phyloP scores from a whole-genome alignment of 192 early-diverging fungal species.

The Pilaira anomala region DNA sequence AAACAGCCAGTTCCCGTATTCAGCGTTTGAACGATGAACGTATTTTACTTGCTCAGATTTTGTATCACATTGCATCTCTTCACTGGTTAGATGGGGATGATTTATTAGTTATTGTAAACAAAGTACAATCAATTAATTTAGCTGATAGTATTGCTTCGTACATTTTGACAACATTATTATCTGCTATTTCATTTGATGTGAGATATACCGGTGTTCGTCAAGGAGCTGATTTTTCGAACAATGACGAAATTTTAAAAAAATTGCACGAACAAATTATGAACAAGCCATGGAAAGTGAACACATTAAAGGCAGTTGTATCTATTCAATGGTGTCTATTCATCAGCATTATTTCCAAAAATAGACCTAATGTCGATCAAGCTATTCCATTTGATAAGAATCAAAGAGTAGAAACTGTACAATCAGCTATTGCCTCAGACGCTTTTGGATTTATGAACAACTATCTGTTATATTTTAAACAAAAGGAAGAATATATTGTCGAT shows the following conservation, averaged over 20 bases:
- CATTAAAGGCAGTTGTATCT: constrained; percentile 37
- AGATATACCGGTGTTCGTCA: not conserved
- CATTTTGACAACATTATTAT: constrained; percentile 37
- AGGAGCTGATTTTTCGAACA: constrained; percentile 18
- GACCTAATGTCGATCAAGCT: constrained; percentile 41
- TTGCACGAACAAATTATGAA: constrained; percentile 25
- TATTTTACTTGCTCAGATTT: constrained; percentile 33
- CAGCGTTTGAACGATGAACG: constrained; percentile 37
- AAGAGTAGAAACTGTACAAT: constrained; percentile 48
- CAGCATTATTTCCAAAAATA: constrained; percentile 44
- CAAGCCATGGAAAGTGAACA: constrained; percentile 39
- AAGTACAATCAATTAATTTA: constrained; percentile 34
- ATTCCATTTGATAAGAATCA: constrained; percentile 41
- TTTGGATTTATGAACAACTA: constrained; percentile 67
- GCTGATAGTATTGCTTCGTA: constrained; percentile 36
- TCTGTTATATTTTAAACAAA: constrained; percentile 49
- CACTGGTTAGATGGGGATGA: constrained; percentile 33
- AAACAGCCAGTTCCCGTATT: constrained; percentile 12
- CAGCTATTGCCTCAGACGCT: constrained; percentile 50
- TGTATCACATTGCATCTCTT: constrained; percentile 41
- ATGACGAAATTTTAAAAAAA: constrained; percentile 18
- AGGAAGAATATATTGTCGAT: not conserved
- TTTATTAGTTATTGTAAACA: constrained; percentile 28
- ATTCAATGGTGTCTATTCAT: constrained; percentile 62
- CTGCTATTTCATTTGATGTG: constrained; percentile 30